Evolutionary conservation across 2,329 filamentous ascomycete genomes (phyloP), one percentile per base, ranked within the genome.

Genomic region (Byssothecium circinans): DNA sequence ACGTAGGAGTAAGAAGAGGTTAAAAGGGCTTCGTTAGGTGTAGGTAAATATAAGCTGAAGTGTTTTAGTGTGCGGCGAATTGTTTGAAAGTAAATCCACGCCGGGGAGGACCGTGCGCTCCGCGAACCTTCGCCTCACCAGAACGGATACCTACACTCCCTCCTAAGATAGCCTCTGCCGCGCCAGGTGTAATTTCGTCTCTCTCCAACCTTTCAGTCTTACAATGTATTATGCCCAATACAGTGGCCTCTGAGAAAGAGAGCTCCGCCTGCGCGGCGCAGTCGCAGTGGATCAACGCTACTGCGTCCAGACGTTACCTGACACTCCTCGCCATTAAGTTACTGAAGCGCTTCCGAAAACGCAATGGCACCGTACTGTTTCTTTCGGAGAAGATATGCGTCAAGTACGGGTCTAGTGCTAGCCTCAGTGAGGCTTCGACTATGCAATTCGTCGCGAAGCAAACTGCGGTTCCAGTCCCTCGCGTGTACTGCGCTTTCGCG

Each of bases 391-490:
- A 25, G 23, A 25, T 25, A 25, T 40, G 37, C 15, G 17, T 40
- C 37, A 40, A 40, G 17, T 40, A n/a, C 17, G 37, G 37, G 4
- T 4, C 12, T 20, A 4, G 4, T n/a, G 19, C 23, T 10, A 47
- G 27, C 29, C 43, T 41, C 30, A 19, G 8, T 7, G 72, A 76
- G 55, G 74, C 70, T 12, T 55, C 58, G 18, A 60, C 73, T 1
- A 72, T 78, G 65, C 49, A 63, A 11, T 75, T 70, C 40, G 52
- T 78, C 35, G 60, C 65, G 4, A 20, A 60, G 12, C 61, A 74
- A 39, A 78, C 74, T 3, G 62, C 61, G 5, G 65, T 78, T 17
- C 75, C 76, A 1, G 71, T 77, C 0, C 76, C 77, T 0, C 67
- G 67, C 8, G 63, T 78, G 1, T 62, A 74, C 48, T 75, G 67